These are phyloP conservation scores for Trichoderma gamsii DNA, from an alignment of 495 filamentous ascomycete species.

Conservation along the genomic window DNA sequence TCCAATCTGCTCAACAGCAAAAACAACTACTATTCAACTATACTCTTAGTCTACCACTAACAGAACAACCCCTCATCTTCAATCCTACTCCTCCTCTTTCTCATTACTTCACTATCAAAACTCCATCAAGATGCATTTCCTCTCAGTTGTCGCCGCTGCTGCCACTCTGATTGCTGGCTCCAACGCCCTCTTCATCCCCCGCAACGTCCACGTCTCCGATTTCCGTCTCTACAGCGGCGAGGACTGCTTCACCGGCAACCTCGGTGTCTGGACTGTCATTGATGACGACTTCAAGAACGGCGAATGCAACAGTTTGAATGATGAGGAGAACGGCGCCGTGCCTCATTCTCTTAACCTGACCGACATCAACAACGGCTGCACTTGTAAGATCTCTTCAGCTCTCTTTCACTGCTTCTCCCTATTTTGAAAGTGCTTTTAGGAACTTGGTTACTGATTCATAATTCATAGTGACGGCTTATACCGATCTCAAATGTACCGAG, in stretches of 20 bases:
- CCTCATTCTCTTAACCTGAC: neutral
- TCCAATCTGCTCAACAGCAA: neutral
- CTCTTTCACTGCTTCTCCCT: neutral
- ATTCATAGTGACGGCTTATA: slow-evolving; percentile 5
- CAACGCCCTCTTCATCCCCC: slow-evolving; percentile 5
- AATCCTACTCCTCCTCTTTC: neutral
- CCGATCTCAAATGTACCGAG: neutral
- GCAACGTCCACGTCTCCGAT: slow-evolving; percentile 2
- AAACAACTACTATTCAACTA: neutral
- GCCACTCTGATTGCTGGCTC: neutral
- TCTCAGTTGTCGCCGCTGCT: neutral
- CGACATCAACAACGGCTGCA: slow-evolving; percentile 6
- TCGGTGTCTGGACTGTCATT: slow-evolving; percentile 10
- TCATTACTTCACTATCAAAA: neutral
- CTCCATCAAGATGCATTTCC: neutral
- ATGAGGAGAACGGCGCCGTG: neutral
- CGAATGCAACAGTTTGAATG: slow-evolving; percentile 2
- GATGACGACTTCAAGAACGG: neutral
- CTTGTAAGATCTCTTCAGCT: neutral
- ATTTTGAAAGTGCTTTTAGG: neutral
- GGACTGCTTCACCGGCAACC: neutral
- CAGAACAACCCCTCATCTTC: neutral
- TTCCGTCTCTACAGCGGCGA: neutral
- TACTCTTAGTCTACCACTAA: neutral
- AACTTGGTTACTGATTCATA: neutral